phyloP scores from a whole-genome alignment of 2,329 filamentous ascomycete genomes.

The Myotisia sp. region DNA sequence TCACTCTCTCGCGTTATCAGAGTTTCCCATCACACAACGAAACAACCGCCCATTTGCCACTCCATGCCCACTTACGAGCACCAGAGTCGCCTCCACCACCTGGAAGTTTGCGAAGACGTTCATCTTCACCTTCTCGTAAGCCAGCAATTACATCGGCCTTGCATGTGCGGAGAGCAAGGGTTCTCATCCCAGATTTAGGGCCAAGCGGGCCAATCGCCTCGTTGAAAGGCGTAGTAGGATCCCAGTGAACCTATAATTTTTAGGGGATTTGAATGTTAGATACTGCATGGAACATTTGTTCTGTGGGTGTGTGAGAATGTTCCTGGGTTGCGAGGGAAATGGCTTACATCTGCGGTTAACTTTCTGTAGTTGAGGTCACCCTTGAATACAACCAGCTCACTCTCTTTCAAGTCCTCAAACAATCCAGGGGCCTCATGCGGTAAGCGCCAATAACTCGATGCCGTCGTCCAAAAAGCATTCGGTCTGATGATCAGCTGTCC shows the following conservation, averaged over 20 bases:
- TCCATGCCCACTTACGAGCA: slow-evolving; percentile 82
- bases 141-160: slow-evolving; percentile 95
- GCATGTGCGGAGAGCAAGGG: slow-evolving; percentile 79
- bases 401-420: slow-evolving; percentile 61
- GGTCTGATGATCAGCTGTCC: slow-evolving; percentile 71
- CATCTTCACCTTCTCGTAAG: slow-evolving; percentile 66
- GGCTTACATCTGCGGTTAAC: slow-evolving; percentile 66
- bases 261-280: not conserved
- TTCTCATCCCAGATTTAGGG: slow-evolving; percentile 63
- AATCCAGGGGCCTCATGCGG: slow-evolving; percentile 54
- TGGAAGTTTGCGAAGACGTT: slow-evolving; percentile 55
- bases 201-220: slow-evolving; percentile 78
- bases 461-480: slow-evolving; percentile 82
- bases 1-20: too few species aligned
- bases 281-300: too few species aligned
- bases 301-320: too few species aligned
- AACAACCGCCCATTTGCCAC: slow-evolving; percentile 91
- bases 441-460: slow-evolving; percentile 77
- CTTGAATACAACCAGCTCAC: slow-evolving; percentile 89
- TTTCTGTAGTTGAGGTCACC: slow-evolving; percentile 96
- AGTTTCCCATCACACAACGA: slow-evolving; percentile 61
- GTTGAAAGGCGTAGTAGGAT: slow-evolving; percentile 71
- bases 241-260: slow-evolving; percentile 53
- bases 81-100: slow-evolving; percentile 56
- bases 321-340: not conserved